Evolutionary conservation across 352 stramenopile species (phyloP).

Genomic region (Pythium angustatum): DNA sequence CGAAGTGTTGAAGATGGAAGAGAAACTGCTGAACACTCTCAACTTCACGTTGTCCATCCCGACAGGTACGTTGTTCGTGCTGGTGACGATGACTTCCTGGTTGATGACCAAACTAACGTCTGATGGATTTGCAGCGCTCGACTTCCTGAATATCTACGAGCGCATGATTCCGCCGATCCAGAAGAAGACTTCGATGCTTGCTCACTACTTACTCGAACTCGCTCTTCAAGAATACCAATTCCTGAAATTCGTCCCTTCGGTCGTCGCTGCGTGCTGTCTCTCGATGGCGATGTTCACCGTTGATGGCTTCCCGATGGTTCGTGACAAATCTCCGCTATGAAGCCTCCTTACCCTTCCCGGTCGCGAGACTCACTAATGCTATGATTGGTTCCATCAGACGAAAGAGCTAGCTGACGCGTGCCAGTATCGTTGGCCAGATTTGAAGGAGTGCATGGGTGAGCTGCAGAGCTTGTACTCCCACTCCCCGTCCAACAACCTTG

Average conservation of each 20-base stretch:
- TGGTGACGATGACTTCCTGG: neutral
- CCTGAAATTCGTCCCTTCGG: slow-evolving; percentile 79
- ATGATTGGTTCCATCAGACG: slow-evolving; percentile 38
- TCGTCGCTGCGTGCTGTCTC: slow-evolving; percentile 82
- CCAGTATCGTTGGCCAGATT: slow-evolving; percentile 69
- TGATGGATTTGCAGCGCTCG: slow-evolving; percentile 50
- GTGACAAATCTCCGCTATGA: no score
- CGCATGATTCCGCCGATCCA: slow-evolving; percentile 83
- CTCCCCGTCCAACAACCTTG: slow-evolving; percentile 79
- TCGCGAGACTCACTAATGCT: slow-evolving; percentile 2
- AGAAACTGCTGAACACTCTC: slow-evolving; percentile 91
- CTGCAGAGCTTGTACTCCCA: slow-evolving; percentile 81
- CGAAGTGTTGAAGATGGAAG: slow-evolving; percentile 91
- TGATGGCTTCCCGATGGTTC: slow-evolving; percentile 80
- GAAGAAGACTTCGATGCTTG: slow-evolving; percentile 85
- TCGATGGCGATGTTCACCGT: slow-evolving; percentile 88
- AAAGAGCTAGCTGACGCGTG: slow-evolving; percentile 81
- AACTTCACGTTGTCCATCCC: slow-evolving; percentile 90
- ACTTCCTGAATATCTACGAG: slow-evolving; percentile 91
- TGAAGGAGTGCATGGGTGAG: slow-evolving; percentile 84
- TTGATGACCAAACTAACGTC: neutral
- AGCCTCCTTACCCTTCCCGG: no score
- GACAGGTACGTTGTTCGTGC: slow-evolving; percentile 48
- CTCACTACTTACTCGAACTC: slow-evolving; percentile 88
- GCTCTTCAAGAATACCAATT: slow-evolving; percentile 90